These are phyloP conservation scores for Knufia fluminis DNA, from an alignment of 2,329 filamentous ascomycete genomes.

Conservation along the genomic window DNA sequence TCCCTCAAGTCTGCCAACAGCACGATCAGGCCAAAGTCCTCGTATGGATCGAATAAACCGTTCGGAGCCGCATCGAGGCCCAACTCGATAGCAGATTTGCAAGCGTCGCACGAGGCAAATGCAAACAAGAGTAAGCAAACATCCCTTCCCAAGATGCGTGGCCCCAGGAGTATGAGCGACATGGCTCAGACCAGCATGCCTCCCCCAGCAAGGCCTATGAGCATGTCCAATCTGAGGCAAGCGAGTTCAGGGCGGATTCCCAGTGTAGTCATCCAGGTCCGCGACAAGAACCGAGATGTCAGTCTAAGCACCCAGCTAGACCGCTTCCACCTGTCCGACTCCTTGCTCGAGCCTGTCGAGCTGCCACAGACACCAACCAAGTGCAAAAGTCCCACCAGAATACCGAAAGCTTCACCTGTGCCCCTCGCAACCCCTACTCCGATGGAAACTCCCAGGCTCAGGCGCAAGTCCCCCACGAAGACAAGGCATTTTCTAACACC, in stretches of 20 bases:
- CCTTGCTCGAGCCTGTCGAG: background rate
- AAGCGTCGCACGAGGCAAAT: conserved; percentile 8
- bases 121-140: conserved; percentile 8
- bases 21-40: conserved; percentile 41
- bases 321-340: background rate
- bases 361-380: conserved; percentile 8
- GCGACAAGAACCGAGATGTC: conserved; percentile 1
- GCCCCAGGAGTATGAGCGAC: conserved; percentile 10
- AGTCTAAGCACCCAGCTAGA: conserved; percentile 10
- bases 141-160: conserved; percentile 12
- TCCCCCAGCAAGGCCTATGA: background rate
- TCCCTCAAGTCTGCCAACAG: conserved; percentile 30
- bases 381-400: conserved; percentile 18
- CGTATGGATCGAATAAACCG: conserved; percentile 43
- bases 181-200: background rate
- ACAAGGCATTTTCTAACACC: conserved; percentile 55
- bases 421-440: conserved; percentile 25
- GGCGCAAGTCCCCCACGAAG: conserved; percentile 24
- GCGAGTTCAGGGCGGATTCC: background rate
- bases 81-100: conserved; percentile 28
- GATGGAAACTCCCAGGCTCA: conserved; percentile 27
- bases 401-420: conserved; percentile 17
- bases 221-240: background rate
- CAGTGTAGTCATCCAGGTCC: background rate
- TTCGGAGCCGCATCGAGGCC: conserved; percentile 35